Evolutionary conservation across 768 basidiomycete genomes (phyloP).

Genomic region (Mycena indigotica): DNA sequence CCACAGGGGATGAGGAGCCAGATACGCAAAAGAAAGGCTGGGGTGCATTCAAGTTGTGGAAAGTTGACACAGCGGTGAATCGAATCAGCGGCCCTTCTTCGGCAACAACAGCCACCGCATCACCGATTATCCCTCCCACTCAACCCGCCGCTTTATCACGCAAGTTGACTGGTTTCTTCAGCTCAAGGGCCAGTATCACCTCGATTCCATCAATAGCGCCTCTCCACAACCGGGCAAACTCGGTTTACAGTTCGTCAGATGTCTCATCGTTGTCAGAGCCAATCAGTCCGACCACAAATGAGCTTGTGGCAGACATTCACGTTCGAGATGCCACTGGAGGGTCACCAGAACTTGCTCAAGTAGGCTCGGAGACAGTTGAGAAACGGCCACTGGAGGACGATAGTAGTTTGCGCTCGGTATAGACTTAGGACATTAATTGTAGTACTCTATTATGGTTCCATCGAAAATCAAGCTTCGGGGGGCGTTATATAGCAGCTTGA

Average conservation of each 20-base stretch:
- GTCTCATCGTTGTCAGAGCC: slow-evolving; percentile 61
- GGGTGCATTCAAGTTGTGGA: slow-evolving; percentile 78
- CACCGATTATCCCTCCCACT: slow-evolving; percentile 30
- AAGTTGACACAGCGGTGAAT: slow-evolving; percentile 39
- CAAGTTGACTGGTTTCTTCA: slow-evolving; percentile 75
- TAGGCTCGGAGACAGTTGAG: slow-evolving; percentile 10
- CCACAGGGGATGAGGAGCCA: slow-evolving; percentile 39
- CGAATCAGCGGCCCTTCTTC: slow-evolving; percentile 28
- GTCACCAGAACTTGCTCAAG: slow-evolving; percentile 27
- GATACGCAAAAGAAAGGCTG: slow-evolving; percentile 35
- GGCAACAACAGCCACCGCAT: slow-evolving; percentile 30
- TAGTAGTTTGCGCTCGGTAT: slow-evolving; percentile 12
- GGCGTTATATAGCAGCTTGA: neutral
- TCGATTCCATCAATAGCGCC: slow-evolving; percentile 39
- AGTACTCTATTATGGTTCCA: neutral
- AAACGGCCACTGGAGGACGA: neutral
- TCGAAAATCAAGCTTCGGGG: slow-evolving; percentile 4
- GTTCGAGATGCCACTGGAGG: slow-evolving; percentile 35
- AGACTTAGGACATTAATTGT: neutral
- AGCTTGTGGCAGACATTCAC: slow-evolving; percentile 30
- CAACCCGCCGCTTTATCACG: slow-evolving; percentile 47
- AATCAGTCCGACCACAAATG: slow-evolving; percentile 52
- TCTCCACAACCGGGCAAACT: slow-evolving; percentile 37
- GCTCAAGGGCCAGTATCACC: slow-evolving; percentile 55
- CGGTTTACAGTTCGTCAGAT: slow-evolving; percentile 58